These are phyloP conservation scores for Pseudognaphalium luteoalbum DNA, from an alignment of 129 eudicot species.

Conservation along the genomic window DNA sequence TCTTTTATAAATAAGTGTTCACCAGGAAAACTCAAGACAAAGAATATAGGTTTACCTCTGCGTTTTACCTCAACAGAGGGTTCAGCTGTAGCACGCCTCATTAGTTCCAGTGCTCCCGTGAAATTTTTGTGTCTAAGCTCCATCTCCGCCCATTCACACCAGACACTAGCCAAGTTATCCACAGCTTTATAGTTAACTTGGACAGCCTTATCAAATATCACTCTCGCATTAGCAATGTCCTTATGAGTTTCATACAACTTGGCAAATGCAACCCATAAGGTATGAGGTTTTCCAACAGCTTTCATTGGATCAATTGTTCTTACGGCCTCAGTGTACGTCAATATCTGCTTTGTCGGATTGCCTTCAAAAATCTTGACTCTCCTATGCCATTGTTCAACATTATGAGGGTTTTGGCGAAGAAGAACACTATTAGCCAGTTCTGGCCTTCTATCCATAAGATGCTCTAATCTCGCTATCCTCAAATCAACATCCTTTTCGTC, in stretches of 20 bases:
- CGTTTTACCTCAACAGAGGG: constrained; percentile 95
- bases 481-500: constrained; percentile 87
- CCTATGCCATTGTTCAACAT: constrained; percentile 97
- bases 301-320: constrained; percentile 95
- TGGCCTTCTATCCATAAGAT: constrained; percentile 89
- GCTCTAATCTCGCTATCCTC: constrained; percentile 77
- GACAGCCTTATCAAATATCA: constrained; percentile 88
- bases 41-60: constrained; percentile 54
- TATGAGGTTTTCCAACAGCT: constrained; percentile 96
- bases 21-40: not conserved
- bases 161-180: constrained; percentile 87
- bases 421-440: constrained; percentile 90
- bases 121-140: constrained; percentile 79
- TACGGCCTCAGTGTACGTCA: constrained; percentile 87
- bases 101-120: constrained; percentile 71
- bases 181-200: constrained; percentile 91
- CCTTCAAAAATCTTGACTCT: constrained; percentile 88
- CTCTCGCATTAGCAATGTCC: constrained; percentile 84
- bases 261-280: constrained; percentile 94
- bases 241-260: constrained; percentile 77
- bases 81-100: constrained; percentile 95
- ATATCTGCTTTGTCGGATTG: constrained; percentile 76
- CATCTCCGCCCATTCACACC: constrained; percentile 99
- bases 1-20: not conserved
- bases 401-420: constrained; percentile 90